Base-by-base conservation (phyloP, 345 rosid genomes). In the Gossypium bickii region DNA sequence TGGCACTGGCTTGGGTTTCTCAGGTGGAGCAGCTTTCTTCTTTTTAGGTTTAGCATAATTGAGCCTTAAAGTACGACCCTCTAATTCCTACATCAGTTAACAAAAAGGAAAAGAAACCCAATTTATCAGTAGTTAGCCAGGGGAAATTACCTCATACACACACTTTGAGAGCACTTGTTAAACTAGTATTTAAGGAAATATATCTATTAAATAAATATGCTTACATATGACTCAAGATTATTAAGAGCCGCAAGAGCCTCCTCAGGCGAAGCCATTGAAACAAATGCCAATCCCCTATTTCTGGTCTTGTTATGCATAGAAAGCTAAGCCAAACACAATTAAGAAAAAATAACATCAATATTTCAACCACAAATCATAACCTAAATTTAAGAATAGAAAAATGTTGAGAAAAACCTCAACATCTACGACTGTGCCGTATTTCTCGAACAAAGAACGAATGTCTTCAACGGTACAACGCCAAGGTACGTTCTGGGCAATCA, bases 201-300 rank as follows among this genome's bases (percentile, higher is more conserved):
- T n/a, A 7, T 10, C 22, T n/a, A 43, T 43, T 11, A n/a, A 11
- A 9, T 10, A 57, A 73, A 27, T 34, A 72, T 57, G 45, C 85
- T 86, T 86, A 88, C 91, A 76, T 41, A 85, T 27, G 85, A 82
- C 57, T 91, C 91, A 34, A 93, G 92, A 81, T 83, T 79, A 27
- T 71, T 66, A 70, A 88, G 85, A 77, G 97, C 94, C 71, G 80
- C 48, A 55, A 73, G 72, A 80, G 97, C 97, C 67, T 93, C 93
- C 78, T 87, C 96, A 52, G 90, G 84, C 2, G 98, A 90, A 64
- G 81, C 88, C 93, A 93, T 90, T 64, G 85, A 81, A 51, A 92
- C 89, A 83, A 93, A 92, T 12, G 87, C 96, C 80, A 92, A 82
- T 45, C 97, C 96, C 79, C 97, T 80, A 76, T 90, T 90, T 77